A percentile compares a stretch with the other conserved stretches of the same genome.
phyloP scores from a whole-genome alignment of 176 grass and related monocot genomes.

The Paspalum notatum region DNA sequence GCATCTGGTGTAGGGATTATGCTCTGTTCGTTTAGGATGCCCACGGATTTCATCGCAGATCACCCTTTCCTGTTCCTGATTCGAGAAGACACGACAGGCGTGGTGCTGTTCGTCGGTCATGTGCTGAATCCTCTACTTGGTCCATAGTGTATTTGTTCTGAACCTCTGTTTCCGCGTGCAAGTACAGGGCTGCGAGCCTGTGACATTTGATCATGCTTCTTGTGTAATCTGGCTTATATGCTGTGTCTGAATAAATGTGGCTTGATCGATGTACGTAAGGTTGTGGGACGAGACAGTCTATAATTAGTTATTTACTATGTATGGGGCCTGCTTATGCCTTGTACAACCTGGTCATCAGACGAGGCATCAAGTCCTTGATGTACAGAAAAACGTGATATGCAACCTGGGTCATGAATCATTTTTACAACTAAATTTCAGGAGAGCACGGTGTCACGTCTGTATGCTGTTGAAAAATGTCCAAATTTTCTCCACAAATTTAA shows the following conservation, averaged over 20 bases:
- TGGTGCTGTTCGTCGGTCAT: constrained; percentile 49
- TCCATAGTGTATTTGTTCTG: constrained; percentile 26
- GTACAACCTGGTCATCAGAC: not conserved
- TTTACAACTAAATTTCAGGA: no score
- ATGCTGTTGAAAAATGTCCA: not conserved
- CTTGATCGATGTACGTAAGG: constrained; percentile 4
- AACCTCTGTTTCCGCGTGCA: not conserved
- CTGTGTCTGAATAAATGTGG: not conserved
- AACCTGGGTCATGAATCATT: not conserved
- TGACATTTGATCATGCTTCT: constrained; percentile 14
- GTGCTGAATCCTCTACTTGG: constrained; percentile 47
- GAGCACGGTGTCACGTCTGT: not conserved
- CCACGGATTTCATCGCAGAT: constrained; percentile 49
- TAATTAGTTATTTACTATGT: not conserved
- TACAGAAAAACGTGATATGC: not conserved
- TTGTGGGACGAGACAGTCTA: not conserved
- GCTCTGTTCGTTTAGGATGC: not conserved
- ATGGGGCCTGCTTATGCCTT: constrained; percentile 2
- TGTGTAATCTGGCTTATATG: not conserved
- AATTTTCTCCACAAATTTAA: not conserved
- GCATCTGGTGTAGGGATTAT: constrained; percentile 34
- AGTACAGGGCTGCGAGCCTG: not conserved
- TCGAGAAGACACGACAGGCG: constrained; percentile 49
- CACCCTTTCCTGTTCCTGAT: constrained; percentile 60
- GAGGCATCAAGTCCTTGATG: not conserved